A percentile compares a stretch with the other conserved stretches of the same genome.
Conservation (phyloP, 352 stramenopile species). For the Pythium sukuiense region DNA sequence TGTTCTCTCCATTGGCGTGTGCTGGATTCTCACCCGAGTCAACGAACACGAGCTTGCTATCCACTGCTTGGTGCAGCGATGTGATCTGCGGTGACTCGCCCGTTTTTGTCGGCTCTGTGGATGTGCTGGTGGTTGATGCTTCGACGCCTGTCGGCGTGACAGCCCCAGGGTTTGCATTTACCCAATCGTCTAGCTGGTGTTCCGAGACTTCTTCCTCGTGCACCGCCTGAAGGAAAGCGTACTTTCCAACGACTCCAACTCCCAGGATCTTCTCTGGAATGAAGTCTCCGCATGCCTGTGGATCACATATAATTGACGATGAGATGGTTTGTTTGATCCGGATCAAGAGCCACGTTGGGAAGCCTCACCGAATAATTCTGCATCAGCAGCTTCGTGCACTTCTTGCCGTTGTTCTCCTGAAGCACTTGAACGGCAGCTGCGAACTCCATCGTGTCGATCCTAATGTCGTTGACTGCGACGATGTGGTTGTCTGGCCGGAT, state of each 20-base stretch:
- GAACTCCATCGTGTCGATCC: constrained; percentile 85
- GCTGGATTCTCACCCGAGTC: constrained; percentile 38
- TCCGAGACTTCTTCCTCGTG: constrained; percentile 44
- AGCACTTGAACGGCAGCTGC: constrained; percentile 70
- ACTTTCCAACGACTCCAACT: constrained; percentile 78
- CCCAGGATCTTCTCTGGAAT: constrained; percentile 88
- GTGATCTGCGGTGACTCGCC: not conserved
- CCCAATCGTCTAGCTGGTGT: constrained; percentile 65
- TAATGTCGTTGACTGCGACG: constrained; percentile 85
- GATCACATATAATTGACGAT: not conserved
- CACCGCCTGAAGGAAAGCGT: constrained; percentile 69
- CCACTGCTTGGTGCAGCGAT: constrained; percentile 20
- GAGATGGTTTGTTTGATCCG: not conserved
- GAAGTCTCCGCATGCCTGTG: constrained; percentile 74
- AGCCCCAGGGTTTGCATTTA: constrained; percentile 17
- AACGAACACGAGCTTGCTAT: constrained; percentile 36
- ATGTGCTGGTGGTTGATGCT: not conserved
- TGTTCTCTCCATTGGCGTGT: constrained; percentile 42
- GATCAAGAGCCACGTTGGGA: not conserved
- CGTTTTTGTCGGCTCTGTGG: not conserved
- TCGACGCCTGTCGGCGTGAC: not conserved
- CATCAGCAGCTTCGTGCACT: constrained; percentile 87
- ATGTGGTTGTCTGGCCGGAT: constrained; percentile 86
- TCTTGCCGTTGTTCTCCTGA: constrained; percentile 84
- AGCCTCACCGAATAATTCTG: constrained; percentile 76